phyloP scores from a whole-genome alignment of 768 basidiomycete species.

The Russula compacta region DNA sequence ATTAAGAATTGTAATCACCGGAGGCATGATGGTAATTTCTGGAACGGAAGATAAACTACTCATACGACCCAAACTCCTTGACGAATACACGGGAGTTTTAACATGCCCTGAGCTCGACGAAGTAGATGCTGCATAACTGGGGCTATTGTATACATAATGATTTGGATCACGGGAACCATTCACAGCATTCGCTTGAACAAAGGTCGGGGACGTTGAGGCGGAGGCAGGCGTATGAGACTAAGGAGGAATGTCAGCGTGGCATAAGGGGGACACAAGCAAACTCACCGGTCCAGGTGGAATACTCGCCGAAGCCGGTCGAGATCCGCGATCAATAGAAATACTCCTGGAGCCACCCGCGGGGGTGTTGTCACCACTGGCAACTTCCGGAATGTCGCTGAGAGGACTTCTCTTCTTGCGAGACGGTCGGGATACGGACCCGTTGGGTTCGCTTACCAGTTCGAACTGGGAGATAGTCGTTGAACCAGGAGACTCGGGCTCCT shows the following conservation, averaged over 20 bases:
- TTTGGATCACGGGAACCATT: neutral
- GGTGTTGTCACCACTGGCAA: conserved; percentile 16
- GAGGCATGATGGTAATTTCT: conserved; percentile 10
- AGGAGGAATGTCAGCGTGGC: neutral
- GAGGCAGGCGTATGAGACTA: neutral
- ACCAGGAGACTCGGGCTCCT: conserved; percentile 15
- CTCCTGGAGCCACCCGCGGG: conserved; percentile 15
- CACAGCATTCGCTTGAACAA: neutral
- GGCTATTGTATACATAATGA: conserved; percentile 12
- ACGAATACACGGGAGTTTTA: conserved; percentile 9
- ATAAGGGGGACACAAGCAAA: neutral
- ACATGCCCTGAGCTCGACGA: too few species aligned
- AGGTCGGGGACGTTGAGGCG: neutral
- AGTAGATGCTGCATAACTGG: conserved; percentile 6
- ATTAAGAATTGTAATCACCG: conserved; percentile 5
- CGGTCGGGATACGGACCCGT: conserved; percentile 4
- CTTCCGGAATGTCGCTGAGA: conserved; percentile 17
- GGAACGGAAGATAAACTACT: conserved; percentile 12
- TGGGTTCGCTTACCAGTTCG: conserved; percentile 19
- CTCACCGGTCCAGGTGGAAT: conserved; percentile 3
- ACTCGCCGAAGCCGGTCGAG: conserved; percentile 6
- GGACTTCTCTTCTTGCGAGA: conserved; percentile 12
- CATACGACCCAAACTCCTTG: conserved; percentile 9
- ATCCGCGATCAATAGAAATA: conserved; percentile 3
- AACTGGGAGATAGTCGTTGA: conserved; percentile 21